Conservation (phyloP, 306 rosid species). For the cucumber (Cucumis sativus) region DNA sequence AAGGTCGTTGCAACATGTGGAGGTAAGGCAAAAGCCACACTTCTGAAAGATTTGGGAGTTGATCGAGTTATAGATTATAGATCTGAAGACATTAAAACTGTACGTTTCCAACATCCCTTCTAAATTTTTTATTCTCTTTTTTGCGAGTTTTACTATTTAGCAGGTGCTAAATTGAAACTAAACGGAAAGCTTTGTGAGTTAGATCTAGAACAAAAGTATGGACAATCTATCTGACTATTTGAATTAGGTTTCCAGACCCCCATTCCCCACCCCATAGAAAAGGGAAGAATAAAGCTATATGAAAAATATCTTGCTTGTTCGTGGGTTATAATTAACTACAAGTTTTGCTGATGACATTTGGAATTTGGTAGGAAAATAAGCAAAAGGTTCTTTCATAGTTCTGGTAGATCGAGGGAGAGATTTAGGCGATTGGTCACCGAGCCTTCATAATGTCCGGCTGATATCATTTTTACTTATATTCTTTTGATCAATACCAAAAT, state of each 20-base stretch:
- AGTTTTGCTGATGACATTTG: neutral
- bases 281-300: neutral
- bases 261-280: neutral
- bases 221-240: neutral
- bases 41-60: constrained; percentile 76
- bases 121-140: neutral
- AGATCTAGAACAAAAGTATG: neutral
- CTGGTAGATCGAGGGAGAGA: neutral
- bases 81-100: constrained; percentile 74
- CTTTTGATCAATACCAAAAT: neutral
- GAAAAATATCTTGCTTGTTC: neutral
- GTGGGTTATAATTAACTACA: neutral
- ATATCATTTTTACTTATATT: neutral
- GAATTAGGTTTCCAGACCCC: too few species aligned
- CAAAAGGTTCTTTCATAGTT: neutral
- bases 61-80: constrained; percentile 87
- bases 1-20: constrained; percentile 93
- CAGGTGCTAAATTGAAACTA: neutral
- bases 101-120: constrained; percentile 18
- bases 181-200: neutral
- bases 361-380: neutral
- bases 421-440: neutral
- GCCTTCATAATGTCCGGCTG: neutral
- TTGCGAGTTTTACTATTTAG: neutral
- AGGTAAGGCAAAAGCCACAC: constrained; percentile 67